phyloP scores from a whole-genome alignment of 148 eudicot species.

The Amaranthus hypochondriacus region DNA sequence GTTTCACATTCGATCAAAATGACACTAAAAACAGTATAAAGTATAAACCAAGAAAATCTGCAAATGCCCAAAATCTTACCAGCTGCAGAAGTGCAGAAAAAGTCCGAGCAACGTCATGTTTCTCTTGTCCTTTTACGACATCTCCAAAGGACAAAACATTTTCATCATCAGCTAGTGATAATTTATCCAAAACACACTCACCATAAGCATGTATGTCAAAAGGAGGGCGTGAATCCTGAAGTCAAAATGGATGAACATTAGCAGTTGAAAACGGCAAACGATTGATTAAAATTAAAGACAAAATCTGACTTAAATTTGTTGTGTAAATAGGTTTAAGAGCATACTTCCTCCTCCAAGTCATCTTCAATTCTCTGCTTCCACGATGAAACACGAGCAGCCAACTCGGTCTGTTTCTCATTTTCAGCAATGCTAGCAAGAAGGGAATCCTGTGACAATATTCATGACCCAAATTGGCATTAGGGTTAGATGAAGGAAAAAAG shows the following conservation, averaged over 20 bases:
- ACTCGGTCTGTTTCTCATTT: slow-evolving; percentile 75
- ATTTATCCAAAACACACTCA: slow-evolving; percentile 53
- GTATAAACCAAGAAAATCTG: not conserved
- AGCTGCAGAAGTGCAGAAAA: slow-evolving; percentile 90
- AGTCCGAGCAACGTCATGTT: slow-evolving; percentile 80
- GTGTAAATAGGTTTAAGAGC: not conserved
- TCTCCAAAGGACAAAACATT: slow-evolving; percentile 49
- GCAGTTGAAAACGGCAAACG: not conserved
- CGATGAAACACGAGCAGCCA: slow-evolving; percentile 79
- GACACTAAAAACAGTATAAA: not conserved
- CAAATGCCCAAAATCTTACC: slow-evolving; percentile 38
- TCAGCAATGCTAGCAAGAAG: slow-evolving; percentile 82
- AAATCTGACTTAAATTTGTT: not conserved
- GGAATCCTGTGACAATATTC: slow-evolving; percentile 49
- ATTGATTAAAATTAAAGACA: not conserved
- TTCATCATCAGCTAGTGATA: slow-evolving; percentile 39
- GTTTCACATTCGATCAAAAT: slow-evolving; percentile 3
- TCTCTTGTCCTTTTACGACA: slow-evolving; percentile 69
- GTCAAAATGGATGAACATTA: slow-evolving; percentile 4
- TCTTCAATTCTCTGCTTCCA: slow-evolving; percentile 92
- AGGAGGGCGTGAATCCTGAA: slow-evolving; percentile 79
- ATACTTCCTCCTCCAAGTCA: slow-evolving; percentile 74
- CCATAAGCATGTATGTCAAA: slow-evolving; percentile 89
- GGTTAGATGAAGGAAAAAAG: not conserved
- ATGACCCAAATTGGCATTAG: slow-evolving; percentile 2